phyloP scores from a whole-genome alignment of 306 rosid species.

The Macrotyloma uniflorum region DNA sequence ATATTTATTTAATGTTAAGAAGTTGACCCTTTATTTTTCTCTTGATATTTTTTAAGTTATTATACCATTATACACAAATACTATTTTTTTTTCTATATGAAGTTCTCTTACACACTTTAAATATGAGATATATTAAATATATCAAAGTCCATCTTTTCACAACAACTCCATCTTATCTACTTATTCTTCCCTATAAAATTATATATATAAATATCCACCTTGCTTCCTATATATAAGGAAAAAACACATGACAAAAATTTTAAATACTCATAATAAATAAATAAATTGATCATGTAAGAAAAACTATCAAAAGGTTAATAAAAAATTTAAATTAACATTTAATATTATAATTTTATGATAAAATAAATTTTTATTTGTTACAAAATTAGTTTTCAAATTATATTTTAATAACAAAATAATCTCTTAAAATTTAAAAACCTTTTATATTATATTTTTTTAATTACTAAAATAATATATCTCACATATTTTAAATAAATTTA shows the following conservation, averaged over 20 bases:
- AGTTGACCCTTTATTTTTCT: background rate
- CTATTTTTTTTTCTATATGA: too few relatives aligned
- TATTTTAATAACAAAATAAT: too few relatives aligned
- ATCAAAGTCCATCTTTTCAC: background rate
- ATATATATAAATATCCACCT: background rate
- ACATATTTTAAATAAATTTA: background rate
- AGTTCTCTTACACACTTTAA: background rate
- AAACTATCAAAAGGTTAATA: too few relatives aligned
- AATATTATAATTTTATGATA: too few relatives aligned
- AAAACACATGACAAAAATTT: constrained; percentile 24
- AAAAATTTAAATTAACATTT: too few relatives aligned
- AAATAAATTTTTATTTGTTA: too few relatives aligned
- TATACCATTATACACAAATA: background rate
- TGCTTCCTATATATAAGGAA: background rate
- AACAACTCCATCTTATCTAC: background rate
- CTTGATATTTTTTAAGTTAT: background rate
- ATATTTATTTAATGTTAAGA: background rate
- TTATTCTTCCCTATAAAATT: background rate
- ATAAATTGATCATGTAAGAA: too few relatives aligned
- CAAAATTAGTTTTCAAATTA: too few relatives aligned
- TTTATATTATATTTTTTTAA: too few relatives aligned
- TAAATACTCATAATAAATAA: too few relatives aligned
- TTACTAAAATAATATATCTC: too few relatives aligned
- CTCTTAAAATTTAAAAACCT: too few relatives aligned
- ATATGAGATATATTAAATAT: background rate